phyloP scores from a whole-genome alignment of 176 grass and related monocot species.

The Zoysia pacifica region DNA sequence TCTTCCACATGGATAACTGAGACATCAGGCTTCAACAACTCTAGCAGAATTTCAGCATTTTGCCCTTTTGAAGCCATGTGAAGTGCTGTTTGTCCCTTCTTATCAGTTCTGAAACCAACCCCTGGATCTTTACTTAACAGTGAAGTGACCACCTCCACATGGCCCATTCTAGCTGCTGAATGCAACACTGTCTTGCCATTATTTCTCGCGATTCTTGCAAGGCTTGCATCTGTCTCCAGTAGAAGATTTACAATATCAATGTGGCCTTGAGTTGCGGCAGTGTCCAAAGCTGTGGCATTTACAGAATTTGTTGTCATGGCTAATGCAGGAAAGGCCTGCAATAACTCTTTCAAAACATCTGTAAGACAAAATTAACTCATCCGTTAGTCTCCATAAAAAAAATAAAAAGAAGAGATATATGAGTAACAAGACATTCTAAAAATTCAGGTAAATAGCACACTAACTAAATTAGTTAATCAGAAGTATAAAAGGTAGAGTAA shows the following conservation, averaged over 20 bases:
- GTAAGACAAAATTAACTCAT: constrained; percentile 31
- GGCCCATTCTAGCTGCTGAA: constrained; percentile 96
- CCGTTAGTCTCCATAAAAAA: no score
- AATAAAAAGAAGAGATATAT: no score
- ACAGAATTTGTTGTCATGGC: constrained; percentile 93
- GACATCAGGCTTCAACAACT: constrained; percentile 73
- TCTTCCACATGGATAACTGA: constrained; percentile 81
- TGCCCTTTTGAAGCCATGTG: constrained; percentile 97
- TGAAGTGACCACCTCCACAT: constrained; percentile 77
- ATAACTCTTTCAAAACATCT: constrained; percentile 84
- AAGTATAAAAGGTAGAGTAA: background rate
- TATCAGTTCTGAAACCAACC: constrained; percentile 87
- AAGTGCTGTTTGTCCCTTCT: constrained; percentile 89
- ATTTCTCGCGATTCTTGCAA: constrained; percentile 81
- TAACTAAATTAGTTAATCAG: background rate
- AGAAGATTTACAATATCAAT: constrained; percentile 85
- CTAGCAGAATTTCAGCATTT: constrained; percentile 75
- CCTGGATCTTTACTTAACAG: constrained; percentile 81
- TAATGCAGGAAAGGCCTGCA: constrained; percentile 71
- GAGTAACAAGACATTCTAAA: background rate
- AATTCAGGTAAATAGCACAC: constrained; percentile 10
- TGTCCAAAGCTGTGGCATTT: constrained; percentile 91
- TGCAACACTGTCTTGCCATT: constrained; percentile 91
- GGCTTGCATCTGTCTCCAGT: constrained; percentile 80
- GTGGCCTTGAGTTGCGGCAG: constrained; percentile 88